Base-by-base conservation (phyloP, 768 basidiomycete genomes). In the Russula compacta region DNA sequence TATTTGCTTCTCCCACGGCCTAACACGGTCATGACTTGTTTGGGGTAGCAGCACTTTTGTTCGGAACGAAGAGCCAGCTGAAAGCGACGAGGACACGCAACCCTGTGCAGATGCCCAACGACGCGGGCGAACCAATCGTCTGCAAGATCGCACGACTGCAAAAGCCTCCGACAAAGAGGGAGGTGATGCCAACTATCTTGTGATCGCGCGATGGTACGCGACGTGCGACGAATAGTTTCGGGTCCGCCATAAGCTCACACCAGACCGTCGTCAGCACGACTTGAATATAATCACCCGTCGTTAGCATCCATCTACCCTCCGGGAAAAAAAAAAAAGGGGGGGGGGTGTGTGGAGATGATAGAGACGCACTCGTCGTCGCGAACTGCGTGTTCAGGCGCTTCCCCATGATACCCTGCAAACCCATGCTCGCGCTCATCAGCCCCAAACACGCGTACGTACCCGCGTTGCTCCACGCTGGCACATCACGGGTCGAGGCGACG, bases 201-300 rank as follows among this genome's bases (percentile, higher is more conserved):
- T 89, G 83, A 70, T 93, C 89, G 50, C 89, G 83, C 1, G 84
- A 77, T 9, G 69, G 70, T 63, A 87, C 78, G 53, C 79, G 74
- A 43, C 78, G 77, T 49, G 81, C 58, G 29, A 77, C 68, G 77
- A 93, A 87, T 21, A 95, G 80, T 50, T 81, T 73, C 0, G 91
- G 91, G 71, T 92, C 89, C 53, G 85, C 84, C 79, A 89, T 80
- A 51, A 94, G 81, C 67, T 94, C 92, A 66, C 91, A 89, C 90
- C 90, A 94, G 59, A 92, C 81, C 17, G 88, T 89, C 15, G 92
- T 94, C 10, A 94, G 77, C 47, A 92, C 89, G 64, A 92, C 89
- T 84, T 52, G 3, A 44, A 21, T 12, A 24, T 2, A 2, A n/a
- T 38, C 4, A 8, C 8, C 56, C 43, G 17, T 58, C n/a, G 54